These are phyloP conservation scores for Blastomyces parvus DNA, from an alignment of 2,329 filamentous ascomycete species.

Conservation along the genomic window DNA sequence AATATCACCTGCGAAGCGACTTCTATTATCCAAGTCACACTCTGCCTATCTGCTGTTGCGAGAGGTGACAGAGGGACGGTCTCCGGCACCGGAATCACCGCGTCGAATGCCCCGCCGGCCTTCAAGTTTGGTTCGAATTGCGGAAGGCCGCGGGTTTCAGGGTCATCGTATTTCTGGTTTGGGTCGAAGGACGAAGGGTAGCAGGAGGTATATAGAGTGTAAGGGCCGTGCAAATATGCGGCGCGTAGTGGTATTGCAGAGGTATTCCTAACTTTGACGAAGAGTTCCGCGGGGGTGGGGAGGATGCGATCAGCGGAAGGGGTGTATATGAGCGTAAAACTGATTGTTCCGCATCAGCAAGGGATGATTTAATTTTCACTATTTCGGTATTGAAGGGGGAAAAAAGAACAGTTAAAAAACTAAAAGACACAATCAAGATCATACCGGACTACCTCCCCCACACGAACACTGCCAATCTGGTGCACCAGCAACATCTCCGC, in stretches of 20 bases:
- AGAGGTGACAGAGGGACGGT: constrained; percentile 44
- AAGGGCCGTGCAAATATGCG: constrained; percentile 92
- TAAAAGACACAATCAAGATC: constrained; percentile 15
- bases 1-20: constrained; percentile 90
- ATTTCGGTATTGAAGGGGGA: no score
- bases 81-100: constrained; percentile 70
- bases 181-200: constrained; percentile 78
- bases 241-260: constrained; percentile 83
- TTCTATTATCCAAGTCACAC: constrained; percentile 80
- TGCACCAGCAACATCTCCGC: constrained; percentile 74
- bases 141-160: constrained; percentile 64
- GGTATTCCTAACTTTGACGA: constrained; percentile 84
- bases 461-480: constrained; percentile 82
- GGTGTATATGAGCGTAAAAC: constrained; percentile 80
- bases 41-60: constrained; percentile 37
- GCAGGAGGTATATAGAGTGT: constrained; percentile 77
- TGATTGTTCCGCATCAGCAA: constrained; percentile 21
- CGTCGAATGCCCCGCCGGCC: constrained; percentile 78
- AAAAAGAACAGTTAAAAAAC: no score
- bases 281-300: constrained; percentile 68
- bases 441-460: constrained; percentile 86
- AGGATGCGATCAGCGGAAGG: constrained; percentile 82
- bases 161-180: constrained; percentile 63
- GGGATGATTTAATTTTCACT: not conserved
- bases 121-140: constrained; percentile 96